Base-by-base conservation (phyloP, 305 asterid genomes). In the Fraxinus sp. region DNA sequence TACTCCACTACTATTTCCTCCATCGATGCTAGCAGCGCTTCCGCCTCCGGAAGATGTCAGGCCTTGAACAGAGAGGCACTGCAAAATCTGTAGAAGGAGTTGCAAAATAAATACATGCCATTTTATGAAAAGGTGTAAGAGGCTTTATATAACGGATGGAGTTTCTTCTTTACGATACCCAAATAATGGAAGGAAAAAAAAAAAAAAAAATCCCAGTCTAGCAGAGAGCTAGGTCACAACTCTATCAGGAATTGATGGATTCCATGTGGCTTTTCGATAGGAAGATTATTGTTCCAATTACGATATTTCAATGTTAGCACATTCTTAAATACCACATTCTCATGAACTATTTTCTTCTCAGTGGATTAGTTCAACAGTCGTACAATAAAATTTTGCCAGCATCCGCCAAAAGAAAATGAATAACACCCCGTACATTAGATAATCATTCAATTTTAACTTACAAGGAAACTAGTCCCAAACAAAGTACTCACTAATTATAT, bases 1-100 rank as follows among this genome's bases (percentile, higher is more conserved):
- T 77, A 87, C 98, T 77, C 98, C 98, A 78, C 97, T 94, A 82
- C 97, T 94, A 74, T 83, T 90, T 86, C 92, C 94, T 79, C 97
- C 97, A 88, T 95, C 98, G 32, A 87, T 94, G 32, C 91, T 82
- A 79, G 88, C 90, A 18, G 89, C 76, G 86, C 95, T 89, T 44
- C 98, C 92, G 39, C 97, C 95, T 78, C 97, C 98, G 16, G 97
- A 94, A 82, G 98, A 93, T 35, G 96, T 89, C 80, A 90, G 83
- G 78, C 97, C 97, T 90, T 93, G 98, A 79, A 92, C 91, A 66
- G 98, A 90, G 52, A 97, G 97, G 84, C 90, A 88, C 87, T 92
- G 97, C 86, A 91, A 88, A 86, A 94, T 93, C 99, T 97, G 90
- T 74, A 49, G 20, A 86, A 66, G 35, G 77, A 79, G 82, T 46